These are phyloP conservation scores for Penicillium atrosanguineum DNA, from an alignment of 495 filamentous ascomycete species.

Conservation along the genomic window DNA sequence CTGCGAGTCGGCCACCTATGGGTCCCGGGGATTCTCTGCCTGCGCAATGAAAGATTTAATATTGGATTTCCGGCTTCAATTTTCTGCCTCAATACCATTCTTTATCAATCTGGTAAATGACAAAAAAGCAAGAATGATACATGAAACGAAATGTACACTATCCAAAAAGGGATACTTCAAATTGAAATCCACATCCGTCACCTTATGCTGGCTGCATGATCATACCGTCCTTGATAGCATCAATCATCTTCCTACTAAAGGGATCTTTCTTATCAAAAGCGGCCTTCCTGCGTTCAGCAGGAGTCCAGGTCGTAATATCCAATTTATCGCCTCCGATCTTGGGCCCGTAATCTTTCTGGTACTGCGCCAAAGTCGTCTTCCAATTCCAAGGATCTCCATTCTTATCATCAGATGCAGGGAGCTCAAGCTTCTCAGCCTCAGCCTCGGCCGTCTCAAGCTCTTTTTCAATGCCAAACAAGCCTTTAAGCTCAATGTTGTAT, in stretches of 20 bases:
- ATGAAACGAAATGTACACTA: not conserved
- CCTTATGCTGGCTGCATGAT: slow-evolving; percentile 10
- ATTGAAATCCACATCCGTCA: not conserved
- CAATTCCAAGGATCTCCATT: slow-evolving; percentile 25
- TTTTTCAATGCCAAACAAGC: not conserved
- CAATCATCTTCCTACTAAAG: slow-evolving; percentile 12
- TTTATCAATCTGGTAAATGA: not conserved
- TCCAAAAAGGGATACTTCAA: not conserved
- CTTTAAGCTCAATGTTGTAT: slow-evolving; percentile 1
- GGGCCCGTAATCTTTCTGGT: slow-evolving; percentile 7
- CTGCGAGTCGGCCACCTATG: slow-evolving; percentile 32
- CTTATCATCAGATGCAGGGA: slow-evolving; percentile 11
- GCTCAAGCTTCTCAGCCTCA: slow-evolving; percentile 6
- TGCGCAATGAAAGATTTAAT: too few relatives aligned
- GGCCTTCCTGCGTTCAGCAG: slow-evolving; percentile 16
- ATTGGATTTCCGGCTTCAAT: too few relatives aligned
- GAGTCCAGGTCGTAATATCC: slow-evolving; percentile 26
- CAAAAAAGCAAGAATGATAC: not conserved
- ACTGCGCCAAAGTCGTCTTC: not conserved
- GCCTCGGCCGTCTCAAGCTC: not conserved
- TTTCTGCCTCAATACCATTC: too few relatives aligned
- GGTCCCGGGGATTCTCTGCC: not conserved
- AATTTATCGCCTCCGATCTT: slow-evolving; percentile 22
- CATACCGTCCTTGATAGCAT: slow-evolving; percentile 23
- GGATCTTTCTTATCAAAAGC: slow-evolving; percentile 24